Evolutionary conservation across 257 asterid species (phyloP).

Genomic region (Nicotiana knightiana): DNA sequence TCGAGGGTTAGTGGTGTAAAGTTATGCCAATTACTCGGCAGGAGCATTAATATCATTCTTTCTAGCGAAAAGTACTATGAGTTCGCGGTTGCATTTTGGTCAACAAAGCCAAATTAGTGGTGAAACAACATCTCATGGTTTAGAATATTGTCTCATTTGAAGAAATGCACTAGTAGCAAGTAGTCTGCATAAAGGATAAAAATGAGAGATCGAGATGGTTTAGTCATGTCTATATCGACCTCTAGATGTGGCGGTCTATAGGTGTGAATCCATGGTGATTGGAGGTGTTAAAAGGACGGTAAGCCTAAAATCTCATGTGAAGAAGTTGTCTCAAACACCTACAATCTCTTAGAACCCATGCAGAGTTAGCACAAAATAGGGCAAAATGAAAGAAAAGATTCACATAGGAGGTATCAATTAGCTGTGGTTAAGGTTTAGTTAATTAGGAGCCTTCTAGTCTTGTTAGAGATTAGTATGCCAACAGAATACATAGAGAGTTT

Average conservation of each 20-base stretch:
- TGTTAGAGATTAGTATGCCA: background rate
- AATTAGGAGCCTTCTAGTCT: background rate
- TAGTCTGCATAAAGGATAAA: background rate
- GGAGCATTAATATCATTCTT: background rate
- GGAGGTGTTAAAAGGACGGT: background rate
- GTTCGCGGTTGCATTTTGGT: background rate
- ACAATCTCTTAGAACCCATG: background rate
- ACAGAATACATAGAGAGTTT: background rate
- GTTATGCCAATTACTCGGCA: background rate
- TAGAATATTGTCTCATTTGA: background rate
- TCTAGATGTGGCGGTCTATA: background rate
- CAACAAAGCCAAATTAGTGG: background rate
- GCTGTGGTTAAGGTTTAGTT: background rate
- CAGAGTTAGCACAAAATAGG: background rate
- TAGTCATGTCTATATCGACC: background rate
- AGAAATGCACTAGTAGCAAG: background rate
- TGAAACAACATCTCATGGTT: background rate
- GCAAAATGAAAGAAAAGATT: background rate
- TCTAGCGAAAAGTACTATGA: background rate
- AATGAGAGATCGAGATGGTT: constrained; percentile 5
- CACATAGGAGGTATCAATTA: background rate
- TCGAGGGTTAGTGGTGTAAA: background rate
- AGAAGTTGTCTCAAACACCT: background rate
- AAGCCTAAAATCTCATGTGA: background rate
- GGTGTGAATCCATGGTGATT: background rate